Evolutionary conservation across 257 asterid species (phyloP).

Genomic region (Rhazya stricta): DNA sequence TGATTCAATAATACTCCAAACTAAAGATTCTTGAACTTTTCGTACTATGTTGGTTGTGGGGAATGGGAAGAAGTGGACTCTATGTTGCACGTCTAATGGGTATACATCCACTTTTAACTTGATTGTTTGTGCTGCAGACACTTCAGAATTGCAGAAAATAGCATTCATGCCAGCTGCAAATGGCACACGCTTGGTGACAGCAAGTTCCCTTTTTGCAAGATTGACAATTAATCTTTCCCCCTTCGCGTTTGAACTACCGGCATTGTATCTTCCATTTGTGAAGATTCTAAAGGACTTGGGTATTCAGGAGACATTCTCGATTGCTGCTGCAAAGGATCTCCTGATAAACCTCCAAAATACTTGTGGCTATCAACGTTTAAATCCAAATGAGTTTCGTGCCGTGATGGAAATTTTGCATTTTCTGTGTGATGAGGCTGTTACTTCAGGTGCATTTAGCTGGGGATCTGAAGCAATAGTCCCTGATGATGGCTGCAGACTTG

Average conservation of each 20-base stretch:
- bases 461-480: constrained; percentile 76
- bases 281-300: constrained; percentile 79
- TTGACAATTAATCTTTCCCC: constrained; percentile 85
- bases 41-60: not conserved
- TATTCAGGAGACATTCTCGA: constrained; percentile 69
- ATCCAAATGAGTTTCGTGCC: constrained; percentile 92
- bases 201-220: constrained; percentile 83
- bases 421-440: constrained; percentile 54
- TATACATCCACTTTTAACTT: not conserved
- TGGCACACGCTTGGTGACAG: constrained; percentile 89
- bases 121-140: constrained; percentile 44
- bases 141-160: constrained; percentile 57
- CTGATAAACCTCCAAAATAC: constrained; percentile 72
- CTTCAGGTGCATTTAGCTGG: constrained; percentile 51
- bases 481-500: constrained; percentile 91
- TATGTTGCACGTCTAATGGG: not conserved
- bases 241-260: constrained; percentile 89
- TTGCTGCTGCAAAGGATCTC: constrained; percentile 70
- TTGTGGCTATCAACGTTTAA: constrained; percentile 87
- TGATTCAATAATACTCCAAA: not conserved
- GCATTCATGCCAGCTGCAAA: constrained; percentile 96
- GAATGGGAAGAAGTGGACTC: not conserved
- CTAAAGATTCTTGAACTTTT: not conserved
- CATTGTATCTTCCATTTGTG: constrained; percentile 73
- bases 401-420: constrained; percentile 70